These are phyloP conservation scores for Osmanthus fragrans DNA, from an alignment of 257 asterid genomes.

Conservation along the genomic window DNA sequence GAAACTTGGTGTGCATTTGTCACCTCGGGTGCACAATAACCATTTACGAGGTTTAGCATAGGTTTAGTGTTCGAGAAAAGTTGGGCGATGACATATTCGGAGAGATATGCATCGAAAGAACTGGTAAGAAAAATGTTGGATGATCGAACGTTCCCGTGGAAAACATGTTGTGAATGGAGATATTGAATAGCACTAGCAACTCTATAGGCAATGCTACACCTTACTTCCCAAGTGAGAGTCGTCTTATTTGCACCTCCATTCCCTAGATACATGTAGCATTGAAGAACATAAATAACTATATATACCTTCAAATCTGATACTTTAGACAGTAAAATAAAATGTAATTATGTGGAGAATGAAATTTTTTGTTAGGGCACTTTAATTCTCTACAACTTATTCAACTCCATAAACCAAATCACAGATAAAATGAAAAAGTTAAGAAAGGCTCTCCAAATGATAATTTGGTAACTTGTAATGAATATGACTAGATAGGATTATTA, in stretches of 20 bases:
- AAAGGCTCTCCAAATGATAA: too few species aligned
- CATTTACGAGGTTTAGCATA: not conserved
- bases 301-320: not conserved
- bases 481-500: not conserved
- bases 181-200: conserved; percentile 28
- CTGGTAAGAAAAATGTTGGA: conserved; percentile 32
- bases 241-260: conserved; percentile 18
- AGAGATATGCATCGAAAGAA: conserved; percentile 17
- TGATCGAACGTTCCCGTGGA: conserved; percentile 39
- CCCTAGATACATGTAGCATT: conserved; percentile 11
- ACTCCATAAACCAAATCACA: too few species aligned
- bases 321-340: too few species aligned
- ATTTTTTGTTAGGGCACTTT: too few species aligned
- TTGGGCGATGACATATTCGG: conserved; percentile 26
- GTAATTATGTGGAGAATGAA: not conserved
- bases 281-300: not conserved
- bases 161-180: conserved; percentile 26
- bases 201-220: conserved; percentile 30
- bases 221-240: conserved; percentile 32
- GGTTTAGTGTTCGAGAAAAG: not conserved
- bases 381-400: too few species aligned
- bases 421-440: too few species aligned
- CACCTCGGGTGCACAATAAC: conserved; percentile 38
- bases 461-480: too few species aligned
- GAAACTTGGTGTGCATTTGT: conserved; percentile 11